Evolutionary conservation across 2,329 filamentous ascomycete genomes (phyloP), one percentile per base, ranked within the genome.

Genomic region (Cyclaneusma minus): DNA sequence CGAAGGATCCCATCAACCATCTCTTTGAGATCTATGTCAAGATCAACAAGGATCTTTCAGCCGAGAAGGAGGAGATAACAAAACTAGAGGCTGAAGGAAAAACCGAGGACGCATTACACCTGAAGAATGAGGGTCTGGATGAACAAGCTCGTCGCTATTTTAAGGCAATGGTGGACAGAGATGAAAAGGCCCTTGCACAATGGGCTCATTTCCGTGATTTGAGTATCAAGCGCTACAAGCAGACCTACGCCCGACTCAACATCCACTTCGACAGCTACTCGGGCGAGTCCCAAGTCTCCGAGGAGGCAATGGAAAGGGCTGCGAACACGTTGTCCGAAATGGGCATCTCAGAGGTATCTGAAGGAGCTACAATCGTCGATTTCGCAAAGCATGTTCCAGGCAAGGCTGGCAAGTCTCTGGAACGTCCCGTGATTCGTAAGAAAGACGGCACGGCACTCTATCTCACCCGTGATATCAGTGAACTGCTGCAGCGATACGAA

Each of bases 1-100:
- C 66, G 35, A 60, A 62, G 24, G 79, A 87, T 42, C 80, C 81
- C 8, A 83, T 87, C 44, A 78, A 80, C 49, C 81, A 89, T 48
- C 58, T 89, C 7, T 85, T 76, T 49, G 69, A 84, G 42, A 73
- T 89, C 27, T 89, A 87, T 42, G 79, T 85, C 35, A 67, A 70
- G 49, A 82, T 87, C 49, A 70, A 70, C 39, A 60, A 60, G 19
- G 59, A 75, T 3, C 64, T 74, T 35, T 51, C 58, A 3, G 66
- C 60, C 0, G 73, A 83, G 55, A 74, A 76, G 37, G 74, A 77
- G 36, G 47, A 63, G 32, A 68, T 75, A 13, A 70, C 72, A 40
- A 59, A 54, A 21, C 54, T 62, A 36, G 64, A 67, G 44, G 36
- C 28, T 13, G 40, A 33, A 7, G 44, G 43, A 18, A 34, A 57